These are phyloP conservation scores for Tulasnella sp. DNA, from an alignment of 768 basidiomycete genomes.

Conservation along the genomic window DNA sequence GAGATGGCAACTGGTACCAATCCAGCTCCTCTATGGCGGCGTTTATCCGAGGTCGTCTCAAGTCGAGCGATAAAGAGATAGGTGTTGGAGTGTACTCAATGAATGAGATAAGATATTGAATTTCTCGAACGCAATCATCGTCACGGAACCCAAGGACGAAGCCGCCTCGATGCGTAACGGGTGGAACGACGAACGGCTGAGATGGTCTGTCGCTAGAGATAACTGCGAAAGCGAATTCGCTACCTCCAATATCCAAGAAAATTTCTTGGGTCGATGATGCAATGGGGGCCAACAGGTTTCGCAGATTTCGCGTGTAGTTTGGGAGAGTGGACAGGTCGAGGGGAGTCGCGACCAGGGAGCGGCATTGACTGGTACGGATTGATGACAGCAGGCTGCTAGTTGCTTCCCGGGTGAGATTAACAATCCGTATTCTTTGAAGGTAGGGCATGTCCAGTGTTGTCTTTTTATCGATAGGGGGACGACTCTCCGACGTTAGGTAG, in stretches of 20 bases:
- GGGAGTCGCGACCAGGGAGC: background rate
- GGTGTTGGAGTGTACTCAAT: background rate
- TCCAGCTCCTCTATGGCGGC: background rate
- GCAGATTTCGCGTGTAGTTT: background rate
- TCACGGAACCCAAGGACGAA: background rate
- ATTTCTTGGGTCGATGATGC: background rate
- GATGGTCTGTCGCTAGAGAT: background rate
- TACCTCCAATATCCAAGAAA: background rate
- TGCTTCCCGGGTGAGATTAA: background rate
- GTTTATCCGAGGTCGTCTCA: too few relatives aligned
- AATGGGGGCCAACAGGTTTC: background rate
- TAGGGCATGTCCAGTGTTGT: background rate
- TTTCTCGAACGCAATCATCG: background rate
- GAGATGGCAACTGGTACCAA: background rate
- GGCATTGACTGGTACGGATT: background rate
- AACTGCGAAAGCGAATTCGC: background rate
- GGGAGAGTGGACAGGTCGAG: background rate
- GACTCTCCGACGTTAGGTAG: background rate
- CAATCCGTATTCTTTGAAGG: background rate
- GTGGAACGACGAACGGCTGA: background rate
- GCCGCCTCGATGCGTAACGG: background rate
- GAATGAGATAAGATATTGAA: background rate
- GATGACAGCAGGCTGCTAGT: background rate
- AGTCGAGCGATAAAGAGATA: background rate
- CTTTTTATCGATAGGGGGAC: background rate